Evolutionary conservation across 2,329 filamentous ascomycete genomes (phyloP).

Genomic region (Coniosporium tulheliwenetii): DNA sequence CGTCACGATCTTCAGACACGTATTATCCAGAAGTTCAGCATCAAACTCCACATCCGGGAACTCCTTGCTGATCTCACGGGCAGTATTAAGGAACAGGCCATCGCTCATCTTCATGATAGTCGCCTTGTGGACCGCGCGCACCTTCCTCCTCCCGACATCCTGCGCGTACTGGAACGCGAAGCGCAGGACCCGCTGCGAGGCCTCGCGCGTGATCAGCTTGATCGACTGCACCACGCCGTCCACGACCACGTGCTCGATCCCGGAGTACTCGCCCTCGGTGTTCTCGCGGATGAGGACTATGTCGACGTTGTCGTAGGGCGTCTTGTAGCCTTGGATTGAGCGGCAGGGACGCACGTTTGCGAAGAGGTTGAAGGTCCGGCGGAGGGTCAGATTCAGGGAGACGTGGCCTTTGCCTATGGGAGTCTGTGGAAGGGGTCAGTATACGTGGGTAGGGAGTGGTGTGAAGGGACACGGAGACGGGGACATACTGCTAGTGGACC

Average conservation of each 20-base stretch:
- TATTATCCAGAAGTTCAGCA: constrained; percentile 96
- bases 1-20: constrained; percentile 96
- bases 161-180: constrained; percentile 98
- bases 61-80: constrained; percentile 76
- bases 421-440: constrained; percentile 40
- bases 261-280: constrained; percentile 98
- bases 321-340: constrained; percentile 95
- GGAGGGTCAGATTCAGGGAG: constrained; percentile 95
- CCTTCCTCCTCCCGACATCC: constrained; percentile 87
- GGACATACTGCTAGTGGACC: constrained; percentile 76
- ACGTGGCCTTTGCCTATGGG: constrained; percentile 98
- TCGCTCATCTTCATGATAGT: constrained; percentile 99
- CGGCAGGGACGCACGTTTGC: constrained; percentile 97
- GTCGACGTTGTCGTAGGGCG: constrained; percentile 91
- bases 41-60: constrained; percentile 95
- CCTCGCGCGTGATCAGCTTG: constrained; percentile 95
- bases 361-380: constrained; percentile 98
- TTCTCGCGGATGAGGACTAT: constrained; percentile 98
- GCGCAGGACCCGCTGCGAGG: constrained; percentile 85
- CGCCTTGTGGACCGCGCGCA: constrained; percentile 97
- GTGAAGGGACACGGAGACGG: constrained; percentile 1
- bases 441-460: not conserved
- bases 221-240: constrained; percentile 98
- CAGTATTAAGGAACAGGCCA: constrained; percentile 88
- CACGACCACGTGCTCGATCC: constrained; percentile 95